Conservation (phyloP, 495 filamentous ascomycete genomes). For the Neurospora sp. region DNA sequence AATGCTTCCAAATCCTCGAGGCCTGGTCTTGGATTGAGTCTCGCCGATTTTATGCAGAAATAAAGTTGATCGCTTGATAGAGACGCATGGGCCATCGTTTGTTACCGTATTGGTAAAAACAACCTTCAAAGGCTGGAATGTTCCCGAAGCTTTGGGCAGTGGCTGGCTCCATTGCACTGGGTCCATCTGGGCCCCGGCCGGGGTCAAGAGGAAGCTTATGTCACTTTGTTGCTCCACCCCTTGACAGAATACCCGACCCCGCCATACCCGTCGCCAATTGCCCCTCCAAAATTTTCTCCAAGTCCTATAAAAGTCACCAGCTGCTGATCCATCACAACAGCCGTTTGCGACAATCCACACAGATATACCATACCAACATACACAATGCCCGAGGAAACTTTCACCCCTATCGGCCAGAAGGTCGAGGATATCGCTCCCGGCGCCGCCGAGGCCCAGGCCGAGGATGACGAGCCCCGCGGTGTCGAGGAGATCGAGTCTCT, state of each 20-base stretch:
- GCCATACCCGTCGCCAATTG: slow-evolving; percentile 16
- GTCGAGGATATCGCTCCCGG: slow-evolving; percentile 34
- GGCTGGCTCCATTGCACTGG: not conserved
- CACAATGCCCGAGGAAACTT: slow-evolving; percentile 33
- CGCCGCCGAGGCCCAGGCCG: slow-evolving; percentile 18
- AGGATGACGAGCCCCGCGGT: slow-evolving; percentile 41
- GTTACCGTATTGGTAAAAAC: not conserved
- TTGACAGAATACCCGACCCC: slow-evolving; percentile 15
- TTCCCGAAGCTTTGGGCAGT: slow-evolving; percentile 18
- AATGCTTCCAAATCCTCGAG: slow-evolving; percentile 23
- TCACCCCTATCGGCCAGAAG: slow-evolving; percentile 45
- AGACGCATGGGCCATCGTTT: not conserved
- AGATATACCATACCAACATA: slow-evolving; percentile 1
- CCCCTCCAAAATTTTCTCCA: slow-evolving; percentile 30
- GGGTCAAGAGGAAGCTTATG: not conserved
- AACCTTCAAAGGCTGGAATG: slow-evolving; percentile 5
- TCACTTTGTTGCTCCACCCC: slow-evolving; percentile 7
- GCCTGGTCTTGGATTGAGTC: slow-evolving; percentile 35
- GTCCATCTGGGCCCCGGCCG: not conserved
- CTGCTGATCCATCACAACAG: not conserved
- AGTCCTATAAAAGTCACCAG: not conserved
- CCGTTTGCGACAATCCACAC: not conserved
- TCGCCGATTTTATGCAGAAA: slow-evolving; percentile 44
- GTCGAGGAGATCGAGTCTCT: slow-evolving; percentile 50
- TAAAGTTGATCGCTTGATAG: slow-evolving; percentile 8